A percentile compares a stretch with the other conserved stretches of the same genome.
Conservation (phyloP, 345 rosid genomes). For the Citrus sinensis region DVS_A1.0 CM039169.1:3160501-3161000, state of each 20-base stretch:
- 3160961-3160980: too few species aligned
- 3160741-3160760: background rate
- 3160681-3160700: background rate
- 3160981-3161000: too few species aligned
- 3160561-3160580: background rate
- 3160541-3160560: conserved; percentile 1
- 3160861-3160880: too few species aligned
- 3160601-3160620: too few species aligned
- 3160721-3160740: background rate
- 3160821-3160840: background rate
- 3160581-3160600: too few species aligned
- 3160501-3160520: background rate
- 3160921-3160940: too few species aligned
- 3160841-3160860: background rate
- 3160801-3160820: background rate
- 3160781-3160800: too few species aligned
- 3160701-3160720: background rate
- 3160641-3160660: background rate
- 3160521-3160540: background rate
- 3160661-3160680: background rate
- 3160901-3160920: too few species aligned
- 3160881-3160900: too few species aligned
- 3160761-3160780: background rate
- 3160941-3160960: too few species aligned
- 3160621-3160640: background rate